These are phyloP conservation scores for Stemphylium lycopersici DNA, from an alignment of 2,329 filamentous ascomycete species.

Conservation along the genomic window DNA sequence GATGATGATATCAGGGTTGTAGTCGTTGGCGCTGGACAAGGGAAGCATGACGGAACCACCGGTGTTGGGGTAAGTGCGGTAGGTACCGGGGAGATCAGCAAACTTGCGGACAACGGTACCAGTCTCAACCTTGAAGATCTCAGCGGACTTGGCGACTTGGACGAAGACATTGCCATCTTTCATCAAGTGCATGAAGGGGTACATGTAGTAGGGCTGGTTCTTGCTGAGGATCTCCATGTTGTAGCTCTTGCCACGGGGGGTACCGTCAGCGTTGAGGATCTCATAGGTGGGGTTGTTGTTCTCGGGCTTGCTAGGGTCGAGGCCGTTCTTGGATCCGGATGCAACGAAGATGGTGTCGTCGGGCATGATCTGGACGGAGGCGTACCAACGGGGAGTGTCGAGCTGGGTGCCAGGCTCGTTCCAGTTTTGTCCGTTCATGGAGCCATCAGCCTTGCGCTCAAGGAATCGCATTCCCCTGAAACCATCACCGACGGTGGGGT, in stretches of 20 bases:
- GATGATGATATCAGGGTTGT: conserved; percentile 61
- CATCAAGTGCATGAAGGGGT: conserved; percentile 66
- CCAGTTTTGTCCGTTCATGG: conserved; percentile 59
- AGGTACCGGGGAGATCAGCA: conserved; percentile 61
- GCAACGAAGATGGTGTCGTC: conserved; percentile 65
- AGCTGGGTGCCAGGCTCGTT: conserved; percentile 62
- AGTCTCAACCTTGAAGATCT: conserved; percentile 60
- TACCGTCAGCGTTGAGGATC: conserved; percentile 58
- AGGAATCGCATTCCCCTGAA: conserved; percentile 65
- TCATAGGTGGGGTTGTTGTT: conserved; percentile 72
- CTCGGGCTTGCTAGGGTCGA: conserved; percentile 58
- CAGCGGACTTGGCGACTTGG: conserved; percentile 62
- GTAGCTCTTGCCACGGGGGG: conserved; percentile 56
- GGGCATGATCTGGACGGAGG: conserved; percentile 63
- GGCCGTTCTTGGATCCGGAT: conserved; percentile 64
- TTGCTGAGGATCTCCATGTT: conserved; percentile 61
- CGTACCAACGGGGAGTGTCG: conserved; percentile 64
- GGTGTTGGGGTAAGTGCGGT: conserved; percentile 66
- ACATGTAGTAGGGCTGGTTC: conserved; percentile 70
- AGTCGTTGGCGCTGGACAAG: conserved; percentile 59
- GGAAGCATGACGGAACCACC: conserved; percentile 64
- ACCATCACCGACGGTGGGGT: conserved; percentile 64
- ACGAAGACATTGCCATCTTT: conserved; percentile 63
- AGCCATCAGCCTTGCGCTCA: conserved; percentile 53
- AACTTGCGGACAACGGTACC: conserved; percentile 55